These are phyloP conservation scores for Ustilago trichophora DNA, from an alignment of 1,284 basidiomycete genomes.

Conservation along the genomic window DNA sequence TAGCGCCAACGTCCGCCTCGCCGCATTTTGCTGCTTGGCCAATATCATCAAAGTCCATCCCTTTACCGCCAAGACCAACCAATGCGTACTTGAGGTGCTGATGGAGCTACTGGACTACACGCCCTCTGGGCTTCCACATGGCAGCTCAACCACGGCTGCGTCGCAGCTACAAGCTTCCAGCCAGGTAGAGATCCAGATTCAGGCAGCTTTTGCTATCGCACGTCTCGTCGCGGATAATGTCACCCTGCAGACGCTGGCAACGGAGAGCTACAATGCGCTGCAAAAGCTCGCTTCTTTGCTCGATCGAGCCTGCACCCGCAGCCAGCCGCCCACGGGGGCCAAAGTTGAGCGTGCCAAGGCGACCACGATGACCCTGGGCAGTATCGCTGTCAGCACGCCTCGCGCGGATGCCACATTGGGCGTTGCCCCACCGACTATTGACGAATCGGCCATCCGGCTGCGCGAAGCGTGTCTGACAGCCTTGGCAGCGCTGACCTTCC, in stretches of 20 bases:
- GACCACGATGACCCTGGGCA: constrained; percentile 7
- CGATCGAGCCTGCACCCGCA: constrained; percentile 31
- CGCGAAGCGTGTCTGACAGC: constrained; percentile 55
- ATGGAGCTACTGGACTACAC: constrained; percentile 55
- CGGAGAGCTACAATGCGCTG: constrained; percentile 45
- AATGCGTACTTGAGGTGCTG: constrained; percentile 54
- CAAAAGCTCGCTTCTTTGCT: constrained; percentile 40
- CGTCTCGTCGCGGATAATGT: constrained; percentile 51
- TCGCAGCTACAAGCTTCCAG: no score
- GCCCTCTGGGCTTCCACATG: no score
- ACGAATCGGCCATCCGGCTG: constrained; percentile 50
- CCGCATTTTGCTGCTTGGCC: constrained; percentile 56
- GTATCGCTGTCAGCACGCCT: constrained; percentile 14
- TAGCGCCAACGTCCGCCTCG: constrained; percentile 50
- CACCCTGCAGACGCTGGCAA: constrained; percentile 48
- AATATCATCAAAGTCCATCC: constrained; percentile 59
- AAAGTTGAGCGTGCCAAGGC: constrained; percentile 12
- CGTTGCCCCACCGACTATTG: constrained; percentile 26
- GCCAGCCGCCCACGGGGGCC: constrained; percentile 8
- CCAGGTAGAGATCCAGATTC: constrained; percentile 50
- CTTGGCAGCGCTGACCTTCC: constrained; percentile 52
- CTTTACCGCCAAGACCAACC: constrained; percentile 51
- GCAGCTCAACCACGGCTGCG: no score
- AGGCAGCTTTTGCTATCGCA: constrained; percentile 57
- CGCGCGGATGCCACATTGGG: constrained; percentile 21